A percentile compares a stretch with the other conserved stretches of the same genome.
phyloP scores from a whole-genome alignment of 345 rosid genomes.

The Salix koriyanagi region DNA sequence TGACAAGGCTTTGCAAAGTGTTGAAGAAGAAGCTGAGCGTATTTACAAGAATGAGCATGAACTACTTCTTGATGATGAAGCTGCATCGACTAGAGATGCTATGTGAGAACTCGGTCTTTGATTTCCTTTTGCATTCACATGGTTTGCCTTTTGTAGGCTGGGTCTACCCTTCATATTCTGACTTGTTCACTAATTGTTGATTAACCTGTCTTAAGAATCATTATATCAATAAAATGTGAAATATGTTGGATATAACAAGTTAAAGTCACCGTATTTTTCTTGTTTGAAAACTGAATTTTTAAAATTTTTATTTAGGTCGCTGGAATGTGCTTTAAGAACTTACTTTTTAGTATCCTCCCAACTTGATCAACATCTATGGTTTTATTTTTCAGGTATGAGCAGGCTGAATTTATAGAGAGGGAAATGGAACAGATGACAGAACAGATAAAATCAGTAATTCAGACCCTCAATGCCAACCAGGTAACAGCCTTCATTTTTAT shows the following conservation, averaged over 20 bases:
- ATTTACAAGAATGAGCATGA: constrained; percentile 82
- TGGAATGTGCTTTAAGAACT: background rate
- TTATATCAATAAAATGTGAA: background rate
- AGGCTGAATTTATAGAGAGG: constrained; percentile 82
- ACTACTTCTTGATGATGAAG: constrained; percentile 83
- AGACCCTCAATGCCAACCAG: constrained; percentile 76
- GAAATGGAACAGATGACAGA: constrained; percentile 93
- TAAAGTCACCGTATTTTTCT: background rate
- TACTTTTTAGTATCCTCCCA: background rate
- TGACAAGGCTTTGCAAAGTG: constrained; percentile 82
- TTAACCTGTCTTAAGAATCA: background rate
- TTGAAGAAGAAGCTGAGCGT: constrained; percentile 91
- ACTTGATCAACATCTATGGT: background rate
- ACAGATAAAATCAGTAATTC: constrained; percentile 81
- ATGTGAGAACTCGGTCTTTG: constrained; percentile 52
- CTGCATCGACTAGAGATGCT: constrained; percentile 95
- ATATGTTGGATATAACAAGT: background rate
- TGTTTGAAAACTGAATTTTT: background rate
- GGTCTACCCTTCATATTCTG: background rate
- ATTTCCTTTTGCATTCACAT: background rate
- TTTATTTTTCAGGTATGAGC: constrained; percentile 70
- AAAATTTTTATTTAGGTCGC: background rate
- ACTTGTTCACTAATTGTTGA: background rate
- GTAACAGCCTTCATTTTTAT: constrained; percentile 27
- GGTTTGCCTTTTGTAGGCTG: background rate